Percentiles rank a stretch among this genome's conserved stretches.
These are phyloP conservation scores for Blastobotrys terrestris DNA, from an alignment of 805 yeast genomes.

Conservation along the genomic window DNA sequence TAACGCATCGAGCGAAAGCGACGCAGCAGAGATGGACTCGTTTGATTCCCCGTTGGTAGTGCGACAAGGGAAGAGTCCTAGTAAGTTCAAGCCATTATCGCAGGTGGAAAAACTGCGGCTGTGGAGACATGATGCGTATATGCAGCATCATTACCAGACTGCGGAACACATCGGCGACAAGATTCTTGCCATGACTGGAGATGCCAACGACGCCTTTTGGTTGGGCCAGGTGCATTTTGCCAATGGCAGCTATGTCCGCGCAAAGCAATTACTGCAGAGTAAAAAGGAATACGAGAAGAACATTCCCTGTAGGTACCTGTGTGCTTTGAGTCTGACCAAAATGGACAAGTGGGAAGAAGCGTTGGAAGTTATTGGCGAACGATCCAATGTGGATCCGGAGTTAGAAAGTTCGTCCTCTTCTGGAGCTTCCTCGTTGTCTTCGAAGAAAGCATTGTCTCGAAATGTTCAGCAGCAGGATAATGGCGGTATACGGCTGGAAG, in stretches of 20 bases:
- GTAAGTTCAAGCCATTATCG: conserved; percentile 41
- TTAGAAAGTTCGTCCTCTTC: neutral
- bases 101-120: conserved; percentile 80
- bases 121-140: conserved; percentile 90
- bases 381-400: neutral
- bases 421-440: neutral
- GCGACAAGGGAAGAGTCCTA: neutral
- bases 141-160: conserved; percentile 85
- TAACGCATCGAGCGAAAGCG: neutral
- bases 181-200: conserved; percentile 71
- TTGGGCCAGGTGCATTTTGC: conserved; percentile 82
- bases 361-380: conserved; percentile 73
- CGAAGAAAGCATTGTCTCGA: conserved; percentile 26
- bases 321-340: conserved; percentile 63
- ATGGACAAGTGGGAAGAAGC: conserved; percentile 84
- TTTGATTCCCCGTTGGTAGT: neutral
- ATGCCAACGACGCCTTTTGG: conserved; percentile 95
- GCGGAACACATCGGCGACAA: conserved; percentile 92
- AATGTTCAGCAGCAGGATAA: conserved; percentile 31
- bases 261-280: conserved; percentile 59
- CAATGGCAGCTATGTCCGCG: conserved; percentile 71
- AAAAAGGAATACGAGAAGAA: conserved; percentile 50
- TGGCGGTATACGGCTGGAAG: conserved; percentile 82
- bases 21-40: neutral
- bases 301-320: conserved; percentile 73